These are phyloP conservation scores for Astrothelium macrocarpum DNA, from an alignment of 495 filamentous ascomycete genomes.

Conservation along the genomic window DNA sequence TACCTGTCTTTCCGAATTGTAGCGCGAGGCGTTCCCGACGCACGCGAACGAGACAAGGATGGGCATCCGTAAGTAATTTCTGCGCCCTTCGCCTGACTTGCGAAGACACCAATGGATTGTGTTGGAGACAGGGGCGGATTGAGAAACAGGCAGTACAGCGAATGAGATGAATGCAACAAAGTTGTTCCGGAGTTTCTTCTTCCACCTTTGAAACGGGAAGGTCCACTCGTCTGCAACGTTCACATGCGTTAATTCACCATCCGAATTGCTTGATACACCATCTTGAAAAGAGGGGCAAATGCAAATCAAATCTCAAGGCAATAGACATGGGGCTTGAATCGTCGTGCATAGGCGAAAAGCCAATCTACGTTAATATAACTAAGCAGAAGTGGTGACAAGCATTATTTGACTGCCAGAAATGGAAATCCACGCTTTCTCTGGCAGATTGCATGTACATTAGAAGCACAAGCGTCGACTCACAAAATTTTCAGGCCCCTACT, in stretches of 20 bases:
- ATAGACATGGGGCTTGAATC: neutral
- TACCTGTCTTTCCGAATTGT: neutral
- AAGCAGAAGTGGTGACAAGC: neutral
- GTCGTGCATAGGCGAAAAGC: neutral
- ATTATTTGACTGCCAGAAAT: neutral
- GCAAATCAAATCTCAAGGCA: neutral
- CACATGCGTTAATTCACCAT: neutral
- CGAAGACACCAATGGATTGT: neutral
- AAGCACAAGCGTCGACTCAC: no score
- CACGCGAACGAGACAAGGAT: neutral
- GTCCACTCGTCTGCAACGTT: neutral
- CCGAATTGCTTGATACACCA: neutral
- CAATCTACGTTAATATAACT: neutral
- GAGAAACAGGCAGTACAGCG: neutral
- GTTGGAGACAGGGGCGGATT: neutral
- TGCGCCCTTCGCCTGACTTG: neutral
- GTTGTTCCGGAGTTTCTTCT: neutral
- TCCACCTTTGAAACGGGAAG: constrained; percentile 1
- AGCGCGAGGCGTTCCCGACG: neutral
- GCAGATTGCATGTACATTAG: neutral
- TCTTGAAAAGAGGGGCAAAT: neutral
- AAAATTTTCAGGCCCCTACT: no score
- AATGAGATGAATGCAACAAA: neutral
- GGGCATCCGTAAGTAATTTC: neutral
- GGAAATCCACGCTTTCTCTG: neutral